phyloP scores from a whole-genome alignment of 148 eudicot species.

The Diospyros kaki region DNA sequence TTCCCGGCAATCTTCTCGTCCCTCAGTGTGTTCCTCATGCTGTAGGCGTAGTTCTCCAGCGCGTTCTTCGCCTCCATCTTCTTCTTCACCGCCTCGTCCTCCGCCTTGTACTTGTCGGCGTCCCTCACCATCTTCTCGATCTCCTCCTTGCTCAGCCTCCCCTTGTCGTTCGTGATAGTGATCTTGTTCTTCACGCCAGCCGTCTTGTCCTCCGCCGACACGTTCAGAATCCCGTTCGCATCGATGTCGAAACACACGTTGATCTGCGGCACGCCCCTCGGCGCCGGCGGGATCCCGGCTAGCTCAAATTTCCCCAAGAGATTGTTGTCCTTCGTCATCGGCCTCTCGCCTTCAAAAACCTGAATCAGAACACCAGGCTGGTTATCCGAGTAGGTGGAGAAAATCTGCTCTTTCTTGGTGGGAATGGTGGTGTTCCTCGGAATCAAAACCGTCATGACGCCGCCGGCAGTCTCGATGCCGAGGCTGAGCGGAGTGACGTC shows the following conservation, averaged over 20 bases:
- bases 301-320: conserved; percentile 32
- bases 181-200: too few relatives aligned
- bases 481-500: conserved; percentile 44
- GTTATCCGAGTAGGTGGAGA: conserved; percentile 24
- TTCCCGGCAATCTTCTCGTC: too few relatives aligned
- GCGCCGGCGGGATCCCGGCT: conserved; percentile 31
- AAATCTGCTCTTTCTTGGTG: conserved; percentile 13
- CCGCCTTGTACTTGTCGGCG: conserved; percentile 17
- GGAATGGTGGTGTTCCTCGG: too few relatives aligned
- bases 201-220: too few relatives aligned
- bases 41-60: too few relatives aligned
- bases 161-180: too few relatives aligned
- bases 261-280: too few relatives aligned
- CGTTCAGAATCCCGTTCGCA: too few relatives aligned
- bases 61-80: conserved; percentile 17
- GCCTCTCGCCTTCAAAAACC: conserved; percentile 32
- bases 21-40: not conserved
- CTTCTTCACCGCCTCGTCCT: conserved; percentile 40
- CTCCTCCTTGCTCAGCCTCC: too few relatives aligned
- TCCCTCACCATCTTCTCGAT: too few relatives aligned
- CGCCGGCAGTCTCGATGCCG: conserved; percentile 5
- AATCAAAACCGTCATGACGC: too few relatives aligned
- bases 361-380: conserved; percentile 4
- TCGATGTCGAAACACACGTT: too few relatives aligned
- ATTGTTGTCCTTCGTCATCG: conserved; percentile 35